Evolutionary conservation across 805 yeast species (phyloP).

Genomic region (Ogataea methylovora): DNA sequence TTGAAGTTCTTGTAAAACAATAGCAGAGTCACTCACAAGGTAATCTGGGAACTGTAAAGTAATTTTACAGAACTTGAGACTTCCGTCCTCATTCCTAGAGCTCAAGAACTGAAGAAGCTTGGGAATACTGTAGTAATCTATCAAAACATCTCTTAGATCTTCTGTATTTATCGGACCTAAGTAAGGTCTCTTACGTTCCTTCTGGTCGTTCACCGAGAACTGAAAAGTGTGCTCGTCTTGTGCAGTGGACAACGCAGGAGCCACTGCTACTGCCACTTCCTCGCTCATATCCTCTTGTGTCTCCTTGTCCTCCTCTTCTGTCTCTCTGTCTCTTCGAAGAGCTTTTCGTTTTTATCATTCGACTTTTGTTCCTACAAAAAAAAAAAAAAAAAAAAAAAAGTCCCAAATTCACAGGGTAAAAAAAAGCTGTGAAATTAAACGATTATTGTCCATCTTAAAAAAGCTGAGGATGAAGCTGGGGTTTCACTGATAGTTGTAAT

Average conservation of each 20-base stretch:
- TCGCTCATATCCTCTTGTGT: background rate
- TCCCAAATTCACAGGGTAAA: background rate
- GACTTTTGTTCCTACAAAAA: background rate
- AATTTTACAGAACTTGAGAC: conserved; percentile 35
- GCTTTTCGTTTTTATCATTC: no score
- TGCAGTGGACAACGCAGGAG: conserved; percentile 70
- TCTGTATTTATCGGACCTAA: conserved; percentile 6
- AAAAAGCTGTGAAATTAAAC: background rate
- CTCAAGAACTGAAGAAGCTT: conserved; percentile 15
- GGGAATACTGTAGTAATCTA: conserved; percentile 45
- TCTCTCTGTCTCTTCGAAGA: no score
- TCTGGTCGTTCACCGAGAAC: conserved; percentile 30
- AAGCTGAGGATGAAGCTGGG: no score
- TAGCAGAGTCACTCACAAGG: conserved; percentile 70
- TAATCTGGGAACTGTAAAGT: conserved; percentile 90
- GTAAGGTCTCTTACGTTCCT: conserved; percentile 1
- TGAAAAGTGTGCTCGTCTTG: conserved; percentile 55
- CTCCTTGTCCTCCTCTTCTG: no score
- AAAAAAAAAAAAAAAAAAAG: background rate
- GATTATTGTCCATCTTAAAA: no score
- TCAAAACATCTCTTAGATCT: conserved; percentile 25
- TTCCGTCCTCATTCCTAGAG: conserved; percentile 20
- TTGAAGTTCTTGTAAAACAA: conserved; percentile 52
- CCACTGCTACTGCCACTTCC: conserved; percentile 25
- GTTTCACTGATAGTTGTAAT: no score